These are phyloP conservation scores for Alternaria gansuensis DNA, from an alignment of 2,329 filamentous ascomycete species.

Conservation along the genomic window DNA sequence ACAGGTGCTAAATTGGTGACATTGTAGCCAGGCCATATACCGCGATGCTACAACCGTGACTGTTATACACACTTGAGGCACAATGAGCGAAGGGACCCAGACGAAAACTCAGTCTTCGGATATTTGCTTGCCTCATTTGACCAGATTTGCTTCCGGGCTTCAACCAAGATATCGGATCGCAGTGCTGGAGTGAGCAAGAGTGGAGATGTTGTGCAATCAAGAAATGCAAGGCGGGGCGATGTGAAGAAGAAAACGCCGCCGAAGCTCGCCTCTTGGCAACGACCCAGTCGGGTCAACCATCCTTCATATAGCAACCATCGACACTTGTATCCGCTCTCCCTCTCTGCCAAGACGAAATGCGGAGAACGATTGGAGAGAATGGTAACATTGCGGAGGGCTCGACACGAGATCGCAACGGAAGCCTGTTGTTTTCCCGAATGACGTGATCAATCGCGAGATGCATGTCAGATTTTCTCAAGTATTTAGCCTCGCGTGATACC, in stretches of 20 bases:
- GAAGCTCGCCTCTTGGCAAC: slow-evolving; percentile 3
- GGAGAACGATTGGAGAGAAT: slow-evolving; percentile 25
- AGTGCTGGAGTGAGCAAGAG: neutral
- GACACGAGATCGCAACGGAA: slow-evolving; percentile 19
- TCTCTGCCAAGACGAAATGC: slow-evolving; percentile 28
- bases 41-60: neutral
- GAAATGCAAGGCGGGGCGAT: neutral
- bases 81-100: neutral
- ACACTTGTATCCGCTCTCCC: slow-evolving; percentile 17
- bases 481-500: neutral
- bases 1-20: neutral
- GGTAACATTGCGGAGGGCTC: slow-evolving; percentile 19
- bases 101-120: neutral
- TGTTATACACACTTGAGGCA: too few relatives aligned
- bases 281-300: neutral
- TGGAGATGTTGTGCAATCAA: neutral
- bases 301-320: slow-evolving; percentile 1
- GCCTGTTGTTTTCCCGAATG: slow-evolving; percentile 4
- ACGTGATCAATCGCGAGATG: slow-evolving; percentile 8
- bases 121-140: neutral
- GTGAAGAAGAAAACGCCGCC: neutral
- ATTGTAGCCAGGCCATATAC: neutral
- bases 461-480: neutral
- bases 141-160: neutral
- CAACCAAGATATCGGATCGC: neutral